Conservation (phyloP, 805 yeast genomes). For the Ogataea wickerhamii region DNA sequence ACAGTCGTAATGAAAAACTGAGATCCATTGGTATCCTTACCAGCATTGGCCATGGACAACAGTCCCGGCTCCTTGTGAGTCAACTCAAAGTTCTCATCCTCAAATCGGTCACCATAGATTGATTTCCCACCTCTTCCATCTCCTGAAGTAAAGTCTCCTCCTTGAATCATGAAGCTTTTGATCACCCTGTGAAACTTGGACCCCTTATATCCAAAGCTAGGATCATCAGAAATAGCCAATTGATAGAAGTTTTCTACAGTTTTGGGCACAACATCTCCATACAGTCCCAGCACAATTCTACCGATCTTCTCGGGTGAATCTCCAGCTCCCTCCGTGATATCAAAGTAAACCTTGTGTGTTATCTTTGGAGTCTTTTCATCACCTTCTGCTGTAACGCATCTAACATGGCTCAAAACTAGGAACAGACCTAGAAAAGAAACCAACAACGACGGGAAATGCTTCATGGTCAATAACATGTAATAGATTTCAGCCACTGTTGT, state of each 20-base stretch:
- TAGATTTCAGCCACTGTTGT: too few species aligned
- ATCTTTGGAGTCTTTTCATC: conserved; percentile 45
- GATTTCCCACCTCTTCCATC: conserved; percentile 74
- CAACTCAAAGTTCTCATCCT: conserved; percentile 64
- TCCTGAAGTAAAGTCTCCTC: conserved; percentile 73
- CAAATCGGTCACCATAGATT: conserved; percentile 64
- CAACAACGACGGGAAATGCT: conserved; percentile 18
- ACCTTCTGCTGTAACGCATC: conserved; percentile 12
- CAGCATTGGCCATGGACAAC: conserved; percentile 79
- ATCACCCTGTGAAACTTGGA: conserved; percentile 73
- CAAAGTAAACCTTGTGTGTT: conserved; percentile 83
- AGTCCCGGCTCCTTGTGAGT: conserved; percentile 69
- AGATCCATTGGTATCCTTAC: conserved; percentile 81
- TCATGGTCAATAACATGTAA: conserved; percentile 21
- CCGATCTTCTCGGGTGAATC: conserved; percentile 71
- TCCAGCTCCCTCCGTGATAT: conserved; percentile 72
- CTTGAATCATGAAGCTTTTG: conserved; percentile 71
- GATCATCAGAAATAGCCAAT: conserved; percentile 72
- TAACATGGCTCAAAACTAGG: conserved; percentile 16
- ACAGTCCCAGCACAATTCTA: conserved; percentile 80
- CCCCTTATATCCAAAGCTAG: conserved; percentile 56
- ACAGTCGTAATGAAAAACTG: conserved; percentile 96
- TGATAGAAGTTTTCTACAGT: conserved; percentile 87
- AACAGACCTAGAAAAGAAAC: conserved; percentile 19
- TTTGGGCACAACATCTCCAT: conserved; percentile 81